These are phyloP conservation scores for Colletotrichum chlorophyti DNA, from an alignment of 2,329 filamentous ascomycete genomes.

Conservation along the genomic window DNA sequence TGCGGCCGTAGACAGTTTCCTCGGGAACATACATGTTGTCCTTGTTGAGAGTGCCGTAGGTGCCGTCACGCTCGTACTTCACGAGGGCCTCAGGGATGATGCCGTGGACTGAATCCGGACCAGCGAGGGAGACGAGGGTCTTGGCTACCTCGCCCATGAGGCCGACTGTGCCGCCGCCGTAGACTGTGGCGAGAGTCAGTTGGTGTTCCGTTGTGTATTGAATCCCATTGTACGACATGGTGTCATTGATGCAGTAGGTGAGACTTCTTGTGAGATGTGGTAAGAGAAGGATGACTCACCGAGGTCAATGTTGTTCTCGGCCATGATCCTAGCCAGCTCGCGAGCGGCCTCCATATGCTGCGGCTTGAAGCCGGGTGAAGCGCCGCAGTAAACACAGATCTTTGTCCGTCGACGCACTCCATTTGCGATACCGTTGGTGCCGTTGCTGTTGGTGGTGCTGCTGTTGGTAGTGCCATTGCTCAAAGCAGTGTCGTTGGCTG, in stretches of 20 bases:
- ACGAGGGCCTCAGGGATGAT: conserved; percentile 91
- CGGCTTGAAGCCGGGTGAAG: conserved; percentile 75
- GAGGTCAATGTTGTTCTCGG: conserved; percentile 79
- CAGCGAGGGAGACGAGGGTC: conserved; percentile 82
- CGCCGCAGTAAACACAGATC: conserved; percentile 95
- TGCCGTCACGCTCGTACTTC: conserved; percentile 74
- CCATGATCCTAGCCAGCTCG: conserved; percentile 75
- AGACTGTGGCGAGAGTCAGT: conserved; percentile 61
- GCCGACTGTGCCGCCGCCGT: conserved; percentile 92
- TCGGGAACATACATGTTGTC: conserved; percentile 66
- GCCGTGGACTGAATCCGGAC: conserved; percentile 84
- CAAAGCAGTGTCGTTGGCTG: conserved; percentile 30
- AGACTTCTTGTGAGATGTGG: background rate
- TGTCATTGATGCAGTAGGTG: background rate
- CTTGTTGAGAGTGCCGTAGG: conserved; percentile 52
- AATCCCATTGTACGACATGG: background rate
- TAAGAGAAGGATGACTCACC: conserved; percentile 47
- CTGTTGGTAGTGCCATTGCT: conserved; percentile 26
- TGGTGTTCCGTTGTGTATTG: background rate
- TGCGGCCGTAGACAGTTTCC: conserved; percentile 75
- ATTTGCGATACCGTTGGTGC: conserved; percentile 35
- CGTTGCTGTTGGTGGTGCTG: conserved; percentile 29
- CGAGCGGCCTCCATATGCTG: conserved; percentile 81
- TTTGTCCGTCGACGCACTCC: conserved; percentile 58
- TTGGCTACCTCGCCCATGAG: conserved; percentile 95